Conservation (phyloP, 768 basidiomycete genomes). For the Boletus eberwhitei region DNA sequence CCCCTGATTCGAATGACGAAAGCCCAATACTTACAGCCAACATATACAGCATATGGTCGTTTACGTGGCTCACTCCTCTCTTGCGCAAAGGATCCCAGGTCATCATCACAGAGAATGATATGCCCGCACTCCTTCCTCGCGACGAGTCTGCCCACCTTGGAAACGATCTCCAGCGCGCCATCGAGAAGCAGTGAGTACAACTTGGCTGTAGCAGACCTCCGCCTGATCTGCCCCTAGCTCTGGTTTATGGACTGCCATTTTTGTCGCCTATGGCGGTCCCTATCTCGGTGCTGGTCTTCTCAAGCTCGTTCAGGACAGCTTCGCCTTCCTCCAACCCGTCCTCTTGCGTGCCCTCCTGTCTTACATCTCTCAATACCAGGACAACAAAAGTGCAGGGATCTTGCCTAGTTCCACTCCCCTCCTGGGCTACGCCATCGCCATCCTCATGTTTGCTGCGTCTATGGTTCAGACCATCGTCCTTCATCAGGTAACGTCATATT, state of each 20-base stretch:
- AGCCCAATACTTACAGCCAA: constrained; percentile 76
- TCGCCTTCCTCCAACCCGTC: constrained; percentile 86
- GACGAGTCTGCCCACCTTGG: constrained; percentile 75
- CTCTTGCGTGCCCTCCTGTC: constrained; percentile 73
- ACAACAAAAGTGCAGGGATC: constrained; percentile 33
- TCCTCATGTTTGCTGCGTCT: constrained; percentile 77
- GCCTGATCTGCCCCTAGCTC: constrained; percentile 37
- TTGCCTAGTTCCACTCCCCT: constrained; percentile 35
- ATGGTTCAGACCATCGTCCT: constrained; percentile 75
- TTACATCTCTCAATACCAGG: constrained; percentile 80
- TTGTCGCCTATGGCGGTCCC: constrained; percentile 73
- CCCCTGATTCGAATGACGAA: constrained; percentile 46
- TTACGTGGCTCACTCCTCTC: constrained; percentile 82
- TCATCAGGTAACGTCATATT: constrained; percentile 56
- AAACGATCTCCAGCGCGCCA: constrained; percentile 51
- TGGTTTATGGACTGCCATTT: constrained; percentile 70
- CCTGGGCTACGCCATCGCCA: constrained; percentile 74
- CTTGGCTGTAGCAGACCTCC: background rate
- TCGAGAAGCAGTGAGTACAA: constrained; percentile 59
- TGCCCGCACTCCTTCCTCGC: constrained; percentile 64
- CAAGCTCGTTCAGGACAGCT: constrained; percentile 75
- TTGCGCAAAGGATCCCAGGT: constrained; percentile 63
- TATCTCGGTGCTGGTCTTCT: constrained; percentile 59
- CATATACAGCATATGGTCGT: constrained; percentile 78
- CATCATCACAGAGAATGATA: constrained; percentile 81